A percentile compares a stretch with the other conserved stretches of the same genome.
phyloP scores from a whole-genome alignment of 176 grass and related monocot species.

The Leersia perrieri region DNA sequence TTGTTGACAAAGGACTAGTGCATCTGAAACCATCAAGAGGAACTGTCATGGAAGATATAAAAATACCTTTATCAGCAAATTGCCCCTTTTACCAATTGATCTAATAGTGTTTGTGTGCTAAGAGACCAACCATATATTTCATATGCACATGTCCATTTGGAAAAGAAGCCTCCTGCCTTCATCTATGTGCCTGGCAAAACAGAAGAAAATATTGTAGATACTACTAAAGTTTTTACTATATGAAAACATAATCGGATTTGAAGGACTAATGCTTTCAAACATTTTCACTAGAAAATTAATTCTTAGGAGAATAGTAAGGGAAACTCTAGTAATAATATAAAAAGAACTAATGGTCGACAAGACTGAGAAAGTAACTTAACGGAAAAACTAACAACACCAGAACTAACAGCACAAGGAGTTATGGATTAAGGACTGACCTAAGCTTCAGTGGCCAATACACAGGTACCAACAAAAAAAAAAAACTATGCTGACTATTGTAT shows the following conservation, averaged over 20 bases:
- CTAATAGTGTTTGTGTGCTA: not conserved
- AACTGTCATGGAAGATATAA: not conserved
- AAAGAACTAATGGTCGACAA: not conserved
- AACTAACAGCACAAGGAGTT: not conserved
- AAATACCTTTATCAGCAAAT: constrained; percentile 14
- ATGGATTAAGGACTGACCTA: not conserved
- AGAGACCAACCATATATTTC: not conserved
- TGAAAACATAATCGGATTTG: not conserved
- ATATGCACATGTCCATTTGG: not conserved
- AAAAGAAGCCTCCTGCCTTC: not conserved
- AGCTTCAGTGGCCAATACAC: not conserved
- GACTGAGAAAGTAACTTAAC: not conserved
- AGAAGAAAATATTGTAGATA: not conserved
- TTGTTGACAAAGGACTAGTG: not conserved
- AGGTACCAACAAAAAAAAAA: not conserved
- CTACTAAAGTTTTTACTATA: not conserved
- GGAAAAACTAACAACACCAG: not conserved
- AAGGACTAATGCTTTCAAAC: not conserved
- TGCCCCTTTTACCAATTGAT: not conserved
- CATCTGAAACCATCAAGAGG: not conserved
- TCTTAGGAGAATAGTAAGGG: not conserved
- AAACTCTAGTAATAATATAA: not conserved
- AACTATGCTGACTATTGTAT: not conserved
- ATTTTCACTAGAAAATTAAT: not conserved
- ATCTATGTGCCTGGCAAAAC: constrained; percentile 1